Base-by-base conservation (phyloP, 805 yeast species). In the Metschnikowia rubicola region DNA sequence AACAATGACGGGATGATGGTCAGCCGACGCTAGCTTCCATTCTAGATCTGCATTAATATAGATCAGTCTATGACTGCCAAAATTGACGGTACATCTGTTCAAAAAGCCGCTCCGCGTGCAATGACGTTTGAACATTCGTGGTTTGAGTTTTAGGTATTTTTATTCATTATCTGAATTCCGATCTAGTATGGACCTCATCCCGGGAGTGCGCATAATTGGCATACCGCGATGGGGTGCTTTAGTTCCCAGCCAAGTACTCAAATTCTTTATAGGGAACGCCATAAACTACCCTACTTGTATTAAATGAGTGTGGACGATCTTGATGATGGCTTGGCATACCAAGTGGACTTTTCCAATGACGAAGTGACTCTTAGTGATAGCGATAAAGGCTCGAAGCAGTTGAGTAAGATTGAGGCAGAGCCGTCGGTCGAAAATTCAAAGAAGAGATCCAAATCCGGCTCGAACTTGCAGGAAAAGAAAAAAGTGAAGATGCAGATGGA, bases 311-410 rank as follows among this genome's bases (percentile, higher is more conserved):
- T 47, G n/a, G 96, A 89, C 64, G 96, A 85, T 50, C 70, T 88
- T 48, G 91, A 87, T 43, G 96, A 88, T 61, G 92, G 89, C 2
- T 68, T 88, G 41, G 85, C 75, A 3, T 86, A 86, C 59, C 75
- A 72, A 5, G 70, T 78, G 21, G 79, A 76, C 35, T 56, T 67
- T 28, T 33, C 47, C 4, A 33, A 37, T 10, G 69, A 64, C 32
- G 37, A 36, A 17, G 35, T 37, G 17, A 48, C 26, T 11, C 54
- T 42, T 11, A 34, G 46, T n/a, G 48, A 40, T 4, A 41, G 15
- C 12, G n/a, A 30, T 9, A 26, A 17, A 7, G 37, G 21, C 26
- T 36, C 37, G 8, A 42, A 38, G 4, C 51, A 47, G n/a, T 35
- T 39, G 39, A 42, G 48, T 10, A 44, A 34, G 12, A 46, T 28